Base-by-base conservation (phyloP, 192 early-diverging fungal genomes). In the Bifiguratus adelaidae region DNA sequence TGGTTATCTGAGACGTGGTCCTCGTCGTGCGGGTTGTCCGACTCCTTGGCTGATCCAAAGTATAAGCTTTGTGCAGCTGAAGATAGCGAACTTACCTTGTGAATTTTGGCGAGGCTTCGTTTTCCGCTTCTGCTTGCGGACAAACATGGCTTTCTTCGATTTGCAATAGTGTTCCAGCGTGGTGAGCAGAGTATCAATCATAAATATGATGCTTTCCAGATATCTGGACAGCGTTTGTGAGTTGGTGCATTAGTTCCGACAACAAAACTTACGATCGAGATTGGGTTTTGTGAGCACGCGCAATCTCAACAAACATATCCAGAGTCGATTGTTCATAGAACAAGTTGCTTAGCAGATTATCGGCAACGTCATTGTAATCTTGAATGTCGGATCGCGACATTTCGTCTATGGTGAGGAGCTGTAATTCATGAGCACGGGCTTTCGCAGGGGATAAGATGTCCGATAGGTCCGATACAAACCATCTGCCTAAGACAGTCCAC, bases 291-390 rank as follows among this genome's bases (percentile, higher is more conserved):
- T 70, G 81, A 7, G 47, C 40, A 23, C 61, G 55, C 3, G 70
- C 55, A 7, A 85, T 47, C 3, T 73, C 61, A 7, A 71, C 37
- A 41, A 83, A 59, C 7, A 79, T 22, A n/a, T 87, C 82, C 3
- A 84, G 50, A 0, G 68, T 73, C 0, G 67, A 61, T 9, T 74
- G 65, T 32, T 85, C 82, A 50, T 87, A 80, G 25, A 80, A 87
- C 20, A 87, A 46, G 43, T 85, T 85, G 45, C 70, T 75, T 56
- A 85, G 85, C 21, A 85, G 64, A 47, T 70, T 67, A 21, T 74
- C 68, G 2, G 85, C 69, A 0, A 70, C 67, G 11, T 81, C 79
- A 2, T 52, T 52, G 34, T 68, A 74, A 4, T 76, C 68, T 32
- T 71, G 60, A 12, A 68, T 55, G 15, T 47, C 34, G 11, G 68